Percentiles rank a stretch among this genome's conserved stretches.
Evolutionary conservation across 768 basidiomycete species (phyloP).

Genomic region (Auricularia sp.): DNA sequence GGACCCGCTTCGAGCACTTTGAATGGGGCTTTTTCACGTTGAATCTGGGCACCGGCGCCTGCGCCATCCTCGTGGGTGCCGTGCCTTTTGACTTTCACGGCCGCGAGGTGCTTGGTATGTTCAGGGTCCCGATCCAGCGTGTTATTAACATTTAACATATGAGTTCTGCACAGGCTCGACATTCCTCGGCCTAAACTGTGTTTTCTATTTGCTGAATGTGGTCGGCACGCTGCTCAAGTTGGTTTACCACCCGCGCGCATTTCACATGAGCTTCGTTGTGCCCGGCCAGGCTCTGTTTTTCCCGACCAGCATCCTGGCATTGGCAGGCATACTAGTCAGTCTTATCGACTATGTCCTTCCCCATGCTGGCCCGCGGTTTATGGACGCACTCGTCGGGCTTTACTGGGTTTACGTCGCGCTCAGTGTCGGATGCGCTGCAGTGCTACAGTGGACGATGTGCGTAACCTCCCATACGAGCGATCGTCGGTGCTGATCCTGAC

Average conservation of each 20-base stretch:
- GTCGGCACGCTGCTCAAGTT: background rate
- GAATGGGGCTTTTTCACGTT: background rate
- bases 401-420: slow-evolving; percentile 39
- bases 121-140: too few species aligned
- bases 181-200: background rate
- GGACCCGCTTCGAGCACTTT: background rate
- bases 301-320: slow-evolving; percentile 40
- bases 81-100: background rate
- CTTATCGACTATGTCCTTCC: slow-evolving; percentile 38
- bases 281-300: slow-evolving; percentile 35
- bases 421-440: slow-evolving; percentile 26
- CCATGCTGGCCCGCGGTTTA: slow-evolving; percentile 23
- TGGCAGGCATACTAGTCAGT: slow-evolving; percentile 35
- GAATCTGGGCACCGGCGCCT: background rate
- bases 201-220: background rate
- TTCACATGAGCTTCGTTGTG: background rate
- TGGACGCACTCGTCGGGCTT: slow-evolving; percentile 24
- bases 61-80: background rate
- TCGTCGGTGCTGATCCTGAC: too few species aligned
- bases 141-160: too few species aligned
- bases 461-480: too few species aligned
- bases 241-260: background rate
- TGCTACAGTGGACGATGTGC: slow-evolving; percentile 43
- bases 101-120: background rate
- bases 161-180: background rate